These are phyloP conservation scores for Cercospora canescens DNA, from an alignment of 2,329 filamentous ascomycete genomes.

Conservation along the genomic window DNA sequence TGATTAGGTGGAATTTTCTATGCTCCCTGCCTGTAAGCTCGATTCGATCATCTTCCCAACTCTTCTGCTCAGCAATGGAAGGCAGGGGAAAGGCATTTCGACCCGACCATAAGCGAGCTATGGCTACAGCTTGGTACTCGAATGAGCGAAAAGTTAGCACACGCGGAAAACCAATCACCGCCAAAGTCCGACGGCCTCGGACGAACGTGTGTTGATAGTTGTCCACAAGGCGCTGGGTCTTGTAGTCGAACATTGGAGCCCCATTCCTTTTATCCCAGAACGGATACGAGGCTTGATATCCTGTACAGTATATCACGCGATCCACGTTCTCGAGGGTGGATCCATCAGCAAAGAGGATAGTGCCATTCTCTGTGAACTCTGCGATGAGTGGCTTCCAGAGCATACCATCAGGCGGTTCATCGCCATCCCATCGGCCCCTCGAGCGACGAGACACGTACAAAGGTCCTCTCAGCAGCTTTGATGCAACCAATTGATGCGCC, in stretches of 20 bases:
- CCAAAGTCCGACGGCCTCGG: slow-evolving; percentile 50
- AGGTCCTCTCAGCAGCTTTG: slow-evolving; percentile 36
- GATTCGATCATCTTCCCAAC: slow-evolving; percentile 50
- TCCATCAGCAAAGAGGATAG: slow-evolving; percentile 33
- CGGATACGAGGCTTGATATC: slow-evolving; percentile 45
- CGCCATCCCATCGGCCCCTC: slow-evolving; percentile 53
- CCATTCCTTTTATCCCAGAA: slow-evolving; percentile 54
- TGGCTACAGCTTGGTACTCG: slow-evolving; percentile 57
- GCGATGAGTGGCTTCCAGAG: slow-evolving; percentile 57
- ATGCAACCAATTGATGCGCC: slow-evolving; percentile 26
- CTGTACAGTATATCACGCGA: slow-evolving; percentile 37
- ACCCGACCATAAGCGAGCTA: slow-evolving; percentile 51
- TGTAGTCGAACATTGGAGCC: slow-evolving; percentile 52
- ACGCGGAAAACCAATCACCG: slow-evolving; percentile 54
- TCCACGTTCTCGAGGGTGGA: slow-evolving; percentile 30
- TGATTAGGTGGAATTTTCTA: slow-evolving; percentile 54
- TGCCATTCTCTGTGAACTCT: slow-evolving; percentile 38
- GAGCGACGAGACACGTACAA: slow-evolving; percentile 56
- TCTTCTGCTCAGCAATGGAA: slow-evolving; percentile 41
- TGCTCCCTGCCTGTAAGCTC: slow-evolving; percentile 34
- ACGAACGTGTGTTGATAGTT: slow-evolving; percentile 58
- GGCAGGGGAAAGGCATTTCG: slow-evolving; percentile 46
- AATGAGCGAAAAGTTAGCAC: slow-evolving; percentile 56
- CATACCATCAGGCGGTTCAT: slow-evolving; percentile 48
- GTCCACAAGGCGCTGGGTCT: slow-evolving; percentile 43